These are phyloP conservation scores for maize (Zea mays) DNA, from an alignment of 176 grass and related monocot genomes.

Conservation along the genomic window DNA sequence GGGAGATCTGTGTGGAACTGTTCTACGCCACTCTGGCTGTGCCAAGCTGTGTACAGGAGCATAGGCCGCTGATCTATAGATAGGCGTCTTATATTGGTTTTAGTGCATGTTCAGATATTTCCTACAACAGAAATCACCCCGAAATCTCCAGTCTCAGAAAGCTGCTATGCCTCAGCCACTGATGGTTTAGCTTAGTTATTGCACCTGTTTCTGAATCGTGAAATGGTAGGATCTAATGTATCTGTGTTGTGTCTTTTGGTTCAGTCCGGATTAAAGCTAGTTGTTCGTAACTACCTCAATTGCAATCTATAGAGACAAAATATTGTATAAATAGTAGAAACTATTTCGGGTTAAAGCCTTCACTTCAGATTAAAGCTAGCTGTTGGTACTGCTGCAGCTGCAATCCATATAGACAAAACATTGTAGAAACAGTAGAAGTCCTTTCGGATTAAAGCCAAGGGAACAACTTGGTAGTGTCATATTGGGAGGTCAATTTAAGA, in stretches of 20 bases:
- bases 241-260: too few species aligned
- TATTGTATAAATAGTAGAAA: too few species aligned
- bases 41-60: not conserved
- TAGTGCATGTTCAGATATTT: constrained; percentile 15
- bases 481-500: not conserved
- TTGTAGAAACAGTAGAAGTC: too few species aligned
- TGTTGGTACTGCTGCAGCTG: too few species aligned
- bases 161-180: not conserved
- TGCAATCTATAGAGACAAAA: too few species aligned
- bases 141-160: not conserved
- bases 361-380: too few species aligned
- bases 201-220: not conserved
- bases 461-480: too few species aligned
- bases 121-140: not conserved
- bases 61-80: not conserved
- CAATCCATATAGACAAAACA: too few species aligned
- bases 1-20: constrained; percentile 22
- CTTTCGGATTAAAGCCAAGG: too few species aligned
- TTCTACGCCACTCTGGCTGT: constrained; percentile 14
- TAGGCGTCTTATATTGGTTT: constrained; percentile 25
- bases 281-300: too few species aligned
- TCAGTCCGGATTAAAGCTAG: too few species aligned
- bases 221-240: not conserved
- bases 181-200: not conserved
- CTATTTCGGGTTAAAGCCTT: too few species aligned